A percentile compares a stretch with the other conserved stretches of the same genome.
phyloP scores from a whole-genome alignment of 192 early-diverging fungal species.

The Phycomyces blakesleeanus region DNA sequence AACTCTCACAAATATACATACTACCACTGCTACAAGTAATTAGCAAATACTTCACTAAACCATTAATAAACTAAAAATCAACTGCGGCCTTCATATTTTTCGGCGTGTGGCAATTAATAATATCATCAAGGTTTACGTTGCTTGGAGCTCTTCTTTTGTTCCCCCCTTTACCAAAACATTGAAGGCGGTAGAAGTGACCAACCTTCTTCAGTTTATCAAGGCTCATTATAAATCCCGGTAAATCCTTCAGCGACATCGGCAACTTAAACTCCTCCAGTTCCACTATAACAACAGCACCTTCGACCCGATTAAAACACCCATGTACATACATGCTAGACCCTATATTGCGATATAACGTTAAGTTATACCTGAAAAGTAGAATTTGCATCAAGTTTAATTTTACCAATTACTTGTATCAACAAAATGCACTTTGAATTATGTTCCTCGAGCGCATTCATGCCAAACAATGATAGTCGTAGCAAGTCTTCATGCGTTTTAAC shows the following conservation, averaged over 20 bases:
- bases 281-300: neutral
- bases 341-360: too few relatives aligned
- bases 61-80: too few relatives aligned
- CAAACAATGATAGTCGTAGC: constrained; percentile 1
- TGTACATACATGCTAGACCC: too few relatives aligned
- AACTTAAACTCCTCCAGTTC: constrained; percentile 4
- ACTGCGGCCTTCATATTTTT: neutral
- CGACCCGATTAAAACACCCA: neutral
- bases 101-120: constrained; percentile 1
- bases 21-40: too few relatives aligned
- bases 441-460: neutral
- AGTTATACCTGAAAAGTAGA: neutral
- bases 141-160: too few relatives aligned
- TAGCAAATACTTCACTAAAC: too few relatives aligned
- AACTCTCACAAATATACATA: too few relatives aligned
- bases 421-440: neutral
- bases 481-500: neutral
- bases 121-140: neutral
- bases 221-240: constrained; percentile 3
- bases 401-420: constrained; percentile 1
- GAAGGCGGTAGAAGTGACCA: neutral
- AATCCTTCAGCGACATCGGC: constrained; percentile 8
- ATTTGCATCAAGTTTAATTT: constrained; percentile 1
- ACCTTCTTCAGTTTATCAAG: neutral
- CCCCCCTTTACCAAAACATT: too few relatives aligned